Conservation (phyloP, 768 basidiomycete genomes). For the Mycena olivaceomarginata region DNA sequence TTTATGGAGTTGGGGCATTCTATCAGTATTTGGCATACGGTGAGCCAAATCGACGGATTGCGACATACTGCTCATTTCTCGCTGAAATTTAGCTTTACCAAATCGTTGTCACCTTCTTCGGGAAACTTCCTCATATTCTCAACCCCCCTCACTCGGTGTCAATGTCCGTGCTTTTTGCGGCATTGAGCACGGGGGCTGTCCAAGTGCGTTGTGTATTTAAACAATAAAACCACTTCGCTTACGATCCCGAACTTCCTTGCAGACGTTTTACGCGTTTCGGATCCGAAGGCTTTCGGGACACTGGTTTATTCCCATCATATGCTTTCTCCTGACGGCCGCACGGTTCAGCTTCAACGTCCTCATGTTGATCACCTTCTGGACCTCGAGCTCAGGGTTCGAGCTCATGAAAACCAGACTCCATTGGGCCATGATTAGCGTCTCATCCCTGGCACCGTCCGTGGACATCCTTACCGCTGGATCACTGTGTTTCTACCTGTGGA, state of each 20-base stretch:
- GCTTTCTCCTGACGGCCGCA: neutral
- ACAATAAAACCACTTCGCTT: neutral
- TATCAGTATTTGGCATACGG: neutral
- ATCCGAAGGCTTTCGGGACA: slow-evolving; percentile 9
- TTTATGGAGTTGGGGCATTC: slow-evolving; percentile 1
- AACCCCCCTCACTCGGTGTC: slow-evolving; percentile 18
- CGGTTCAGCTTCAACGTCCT: slow-evolving; percentile 1
- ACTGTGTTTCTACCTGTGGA: slow-evolving; percentile 12
- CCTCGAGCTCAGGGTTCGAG: neutral
- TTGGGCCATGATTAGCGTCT: slow-evolving; percentile 4
- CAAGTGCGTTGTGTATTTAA: neutral
- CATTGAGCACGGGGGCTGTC: neutral
- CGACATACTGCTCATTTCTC: neutral
- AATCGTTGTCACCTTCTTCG: slow-evolving; percentile 23
- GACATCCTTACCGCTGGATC: slow-evolving; percentile 18
- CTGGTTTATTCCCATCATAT: slow-evolving; percentile 14
- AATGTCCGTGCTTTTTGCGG: slow-evolving; percentile 6
- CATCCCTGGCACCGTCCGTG: neutral
- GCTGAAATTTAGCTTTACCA: neutral
- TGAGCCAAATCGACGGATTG: neutral
- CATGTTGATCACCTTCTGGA: neutral
- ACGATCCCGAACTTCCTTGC: neutral
- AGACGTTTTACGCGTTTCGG: neutral
- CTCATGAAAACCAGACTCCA: neutral
- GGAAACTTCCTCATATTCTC: slow-evolving; percentile 4